Evolutionary conservation across 495 filamentous ascomycete species (phyloP), one percentile per base, ranked within the genome.

Genomic region (Parmelia sp.): DNA sequence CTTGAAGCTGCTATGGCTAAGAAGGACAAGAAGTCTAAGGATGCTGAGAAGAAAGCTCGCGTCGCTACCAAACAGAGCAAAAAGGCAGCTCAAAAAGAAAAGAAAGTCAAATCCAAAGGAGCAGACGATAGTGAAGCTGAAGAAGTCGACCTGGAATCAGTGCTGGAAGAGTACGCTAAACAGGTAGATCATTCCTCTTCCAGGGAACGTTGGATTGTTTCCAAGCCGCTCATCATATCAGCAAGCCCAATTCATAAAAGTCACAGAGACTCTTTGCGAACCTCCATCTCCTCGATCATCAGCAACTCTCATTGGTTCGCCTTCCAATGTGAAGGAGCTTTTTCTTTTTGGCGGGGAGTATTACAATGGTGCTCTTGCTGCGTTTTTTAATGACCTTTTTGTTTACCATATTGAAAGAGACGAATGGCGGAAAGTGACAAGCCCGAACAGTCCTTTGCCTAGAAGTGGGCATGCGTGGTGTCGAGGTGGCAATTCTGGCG

Each of bases 61-160:
- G 74, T 80, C 58, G 78, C 80, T 33, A 80, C 80, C 31, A 83
- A 83, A 67, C 78, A 82, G 63, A 72, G 74, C 44, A 83, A 83
- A 64, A 91, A 91, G 75, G 80, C 85, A 53, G 80, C 83, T 29
- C 79, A 84, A 73, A 90, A 89, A 75, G 90, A 92, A 79, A 92
- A 91, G 80, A 86, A 80, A 73, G 77, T 80, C 60, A 90, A 88
- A 75, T 74, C 78, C 37, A 83, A 83, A 68, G 77, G 77, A 70
- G 74, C 69, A 71, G 86, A 84, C 31, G 90, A 91, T 71, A 91
- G 88, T 72, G 89, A 94, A 71, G 89, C 79, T 44, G 91, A 96
- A 76, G 91, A 96, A 68, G 85, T 92, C n/a, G 94, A 98, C 76
- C 79, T 98, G 49, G 94, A 98, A 74, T 85, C 87, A n/a, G 91